A percentile compares a stretch with the other conserved stretches of the same genome.
Conservation (phyloP, 2,329 filamentous ascomycete genomes). For the Acephala macrosclerotiorum region DNA sequence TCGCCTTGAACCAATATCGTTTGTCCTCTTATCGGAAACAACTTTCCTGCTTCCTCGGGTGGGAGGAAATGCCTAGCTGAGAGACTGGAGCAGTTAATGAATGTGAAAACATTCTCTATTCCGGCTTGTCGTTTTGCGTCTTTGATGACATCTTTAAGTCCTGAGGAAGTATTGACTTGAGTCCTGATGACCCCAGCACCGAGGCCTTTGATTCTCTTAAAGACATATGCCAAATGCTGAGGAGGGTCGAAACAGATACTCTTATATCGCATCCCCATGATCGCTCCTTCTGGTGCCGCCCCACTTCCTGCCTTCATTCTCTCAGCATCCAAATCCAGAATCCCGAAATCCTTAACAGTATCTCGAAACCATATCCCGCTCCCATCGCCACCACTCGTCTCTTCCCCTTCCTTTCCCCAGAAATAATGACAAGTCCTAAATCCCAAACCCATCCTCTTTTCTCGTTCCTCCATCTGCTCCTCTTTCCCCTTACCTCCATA, state of each 20-base stretch:
- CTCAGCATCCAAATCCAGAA: slow-evolving; percentile 12
- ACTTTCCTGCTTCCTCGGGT: slow-evolving; percentile 37
- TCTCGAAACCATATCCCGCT: slow-evolving; percentile 30
- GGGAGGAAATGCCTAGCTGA: slow-evolving; percentile 47
- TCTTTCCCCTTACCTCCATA: slow-evolving; percentile 40
- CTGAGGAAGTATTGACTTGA: slow-evolving; percentile 6
- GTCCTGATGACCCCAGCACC: slow-evolving; percentile 22
- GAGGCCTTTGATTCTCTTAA: slow-evolving; percentile 34
- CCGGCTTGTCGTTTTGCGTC: slow-evolving; percentile 9
- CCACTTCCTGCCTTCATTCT: background rate
- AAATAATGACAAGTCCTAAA: background rate
- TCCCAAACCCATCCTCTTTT: slow-evolving; percentile 16
- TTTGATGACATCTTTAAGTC: slow-evolving; percentile 25
- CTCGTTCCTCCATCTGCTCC: slow-evolving; percentile 31
- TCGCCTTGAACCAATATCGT: slow-evolving; percentile 53
- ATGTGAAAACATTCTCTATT: slow-evolving; percentile 29
- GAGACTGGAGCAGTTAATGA: slow-evolving; percentile 54
- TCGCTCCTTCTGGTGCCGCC: slow-evolving; percentile 2
- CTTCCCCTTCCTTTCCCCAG: slow-evolving; percentile 18
- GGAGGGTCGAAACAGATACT: slow-evolving; percentile 32
- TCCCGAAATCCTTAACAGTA: slow-evolving; percentile 20
- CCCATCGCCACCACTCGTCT: slow-evolving; percentile 19
- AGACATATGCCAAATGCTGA: slow-evolving; percentile 32
- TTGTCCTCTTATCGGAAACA: slow-evolving; percentile 54
- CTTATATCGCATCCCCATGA: slow-evolving; percentile 28